Percentiles rank a stretch among this genome's conserved stretches.
These are phyloP conservation scores for Populus tremula DNA, from an alignment of 345 rosid genomes.

Conservation along the genomic window DNA sequence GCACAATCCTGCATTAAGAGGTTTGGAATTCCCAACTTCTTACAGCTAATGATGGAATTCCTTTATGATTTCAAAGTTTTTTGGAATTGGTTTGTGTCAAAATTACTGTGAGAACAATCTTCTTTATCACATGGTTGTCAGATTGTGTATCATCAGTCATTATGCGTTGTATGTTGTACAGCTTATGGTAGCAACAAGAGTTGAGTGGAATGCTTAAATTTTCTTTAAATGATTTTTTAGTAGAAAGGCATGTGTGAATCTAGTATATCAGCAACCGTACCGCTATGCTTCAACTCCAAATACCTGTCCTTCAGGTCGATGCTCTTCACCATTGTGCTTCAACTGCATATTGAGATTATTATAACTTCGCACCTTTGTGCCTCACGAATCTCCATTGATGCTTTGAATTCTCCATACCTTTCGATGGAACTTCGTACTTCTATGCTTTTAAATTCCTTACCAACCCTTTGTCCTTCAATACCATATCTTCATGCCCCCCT, in stretches of 20 bases:
- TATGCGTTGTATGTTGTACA: background rate
- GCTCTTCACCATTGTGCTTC: too few relatives aligned
- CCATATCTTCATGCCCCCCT: too few relatives aligned
- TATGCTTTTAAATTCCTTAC: too few relatives aligned
- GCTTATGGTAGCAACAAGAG: background rate
- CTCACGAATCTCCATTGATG: too few relatives aligned
- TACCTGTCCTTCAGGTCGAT: too few relatives aligned
- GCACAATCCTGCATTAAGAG: conserved; percentile 13
- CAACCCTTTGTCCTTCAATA: too few relatives aligned
- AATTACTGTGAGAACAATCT: background rate
- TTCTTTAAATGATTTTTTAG: background rate
- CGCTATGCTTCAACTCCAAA: too few relatives aligned
- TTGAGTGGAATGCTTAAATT: background rate
- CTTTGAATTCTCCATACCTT: too few relatives aligned
- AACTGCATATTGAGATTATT: too few relatives aligned
- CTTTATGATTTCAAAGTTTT: background rate
- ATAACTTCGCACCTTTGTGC: too few relatives aligned
- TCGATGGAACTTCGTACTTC: too few relatives aligned
- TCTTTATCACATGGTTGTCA: background rate
- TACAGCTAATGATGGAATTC: background rate
- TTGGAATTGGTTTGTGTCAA: background rate
- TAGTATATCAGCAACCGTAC: too few relatives aligned
- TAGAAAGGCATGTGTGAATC: background rate
- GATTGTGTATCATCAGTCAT: background rate
- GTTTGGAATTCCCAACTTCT: conserved; percentile 5